These are phyloP conservation scores for Komagataella mondaviorum DNA, from an alignment of 805 yeast genomes.

Conservation along the genomic window DNA sequence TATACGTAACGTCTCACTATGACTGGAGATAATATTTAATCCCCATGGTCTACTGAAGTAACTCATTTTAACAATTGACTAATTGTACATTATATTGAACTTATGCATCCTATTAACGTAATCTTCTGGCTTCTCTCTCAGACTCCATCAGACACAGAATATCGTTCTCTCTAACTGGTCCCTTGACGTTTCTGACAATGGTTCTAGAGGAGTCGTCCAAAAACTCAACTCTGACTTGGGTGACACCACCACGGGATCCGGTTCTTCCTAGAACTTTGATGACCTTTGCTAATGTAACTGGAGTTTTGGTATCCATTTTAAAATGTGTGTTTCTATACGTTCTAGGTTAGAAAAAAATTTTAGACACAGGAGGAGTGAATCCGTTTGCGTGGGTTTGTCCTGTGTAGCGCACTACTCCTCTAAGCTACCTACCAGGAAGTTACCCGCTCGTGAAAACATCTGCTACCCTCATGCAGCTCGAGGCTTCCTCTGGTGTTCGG, in stretches of 20 bases:
- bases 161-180: slow-evolving; percentile 35
- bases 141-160: slow-evolving; percentile 21
- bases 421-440: background rate
- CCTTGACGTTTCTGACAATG: slow-evolving; percentile 36
- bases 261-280: slow-evolving; percentile 21
- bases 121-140: slow-evolving; percentile 21
- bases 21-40: background rate
- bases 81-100: background rate
- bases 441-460: background rate
- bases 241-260: slow-evolving; percentile 26
- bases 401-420: background rate
- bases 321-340: background rate
- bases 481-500: background rate
- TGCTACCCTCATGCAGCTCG: too few species aligned
- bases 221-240: slow-evolving; percentile 36
- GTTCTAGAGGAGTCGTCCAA: slow-evolving; percentile 33
- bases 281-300: slow-evolving; percentile 20
- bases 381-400: background rate
- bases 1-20: slow-evolving; percentile 1
- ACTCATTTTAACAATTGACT: background rate
- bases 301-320: slow-evolving; percentile 17
- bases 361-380: background rate
- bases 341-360: background rate
- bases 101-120: slow-evolving; percentile 12
- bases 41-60: background rate